Conservation (phyloP, 2,329 filamentous ascomycete genomes). For the Botryosphaeria dothidea region DNA sequence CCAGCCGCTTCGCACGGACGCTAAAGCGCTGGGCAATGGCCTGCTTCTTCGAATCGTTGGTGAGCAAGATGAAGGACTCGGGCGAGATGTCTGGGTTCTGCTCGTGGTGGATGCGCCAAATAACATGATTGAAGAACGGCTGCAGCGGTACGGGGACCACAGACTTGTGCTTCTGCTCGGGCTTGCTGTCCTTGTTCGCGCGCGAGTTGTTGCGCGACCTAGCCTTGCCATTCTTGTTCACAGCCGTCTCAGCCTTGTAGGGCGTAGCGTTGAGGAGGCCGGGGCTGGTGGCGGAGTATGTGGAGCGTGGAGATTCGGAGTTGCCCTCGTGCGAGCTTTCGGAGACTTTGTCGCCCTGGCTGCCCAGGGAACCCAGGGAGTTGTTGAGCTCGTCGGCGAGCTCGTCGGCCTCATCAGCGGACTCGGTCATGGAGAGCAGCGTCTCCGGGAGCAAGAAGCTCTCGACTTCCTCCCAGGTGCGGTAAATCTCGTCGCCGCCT, state of each 20-base stretch:
- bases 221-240: constrained; percentile 1
- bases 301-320: constrained; percentile 43
- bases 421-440: constrained; percentile 50
- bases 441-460: constrained; percentile 49
- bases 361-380: constrained; percentile 31
- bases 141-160: constrained; percentile 43
- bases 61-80: constrained; percentile 54
- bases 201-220: constrained; percentile 7
- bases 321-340: constrained; percentile 47
- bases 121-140: constrained; percentile 52
- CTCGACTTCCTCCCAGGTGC: constrained; percentile 53
- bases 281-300: constrained; percentile 35
- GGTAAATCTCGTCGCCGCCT: constrained; percentile 49
- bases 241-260: constrained; percentile 26
- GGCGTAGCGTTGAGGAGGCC: constrained; percentile 34
- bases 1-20: constrained; percentile 50
- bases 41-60: constrained; percentile 50
- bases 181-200: neutral
- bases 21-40: constrained; percentile 51
- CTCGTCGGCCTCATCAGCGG: constrained; percentile 36
- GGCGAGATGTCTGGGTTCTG: constrained; percentile 48
- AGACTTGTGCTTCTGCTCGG: constrained; percentile 30
- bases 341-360: constrained; percentile 40
- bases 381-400: constrained; percentile 40
- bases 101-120: constrained; percentile 54